These are phyloP conservation scores for Penicillium olsonii DNA, from an alignment of 2,329 filamentous ascomycete genomes.

Conservation along the genomic window DNA sequence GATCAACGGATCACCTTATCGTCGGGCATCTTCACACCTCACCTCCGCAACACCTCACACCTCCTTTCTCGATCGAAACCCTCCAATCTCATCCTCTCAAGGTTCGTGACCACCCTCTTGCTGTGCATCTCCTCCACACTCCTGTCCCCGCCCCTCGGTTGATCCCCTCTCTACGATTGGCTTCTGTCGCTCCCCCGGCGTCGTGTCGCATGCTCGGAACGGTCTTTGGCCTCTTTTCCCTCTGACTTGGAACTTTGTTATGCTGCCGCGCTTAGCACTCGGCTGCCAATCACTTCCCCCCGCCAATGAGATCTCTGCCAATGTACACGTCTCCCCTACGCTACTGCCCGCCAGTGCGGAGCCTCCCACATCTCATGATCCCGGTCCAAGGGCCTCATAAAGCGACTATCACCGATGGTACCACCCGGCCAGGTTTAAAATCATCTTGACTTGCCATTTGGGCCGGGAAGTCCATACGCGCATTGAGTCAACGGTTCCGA, in stretches of 20 bases:
- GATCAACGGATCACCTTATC: neutral
- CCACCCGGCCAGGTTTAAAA: constrained; percentile 19
- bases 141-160: constrained; percentile 12
- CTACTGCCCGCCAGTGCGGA: constrained; percentile 15
- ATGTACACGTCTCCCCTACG: constrained; percentile 13
- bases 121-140: constrained; percentile 15
- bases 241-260: constrained; percentile 13
- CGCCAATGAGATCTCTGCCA: constrained; percentile 18
- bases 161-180: constrained; percentile 17
- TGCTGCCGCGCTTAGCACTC: constrained; percentile 26
- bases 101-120: constrained; percentile 16
- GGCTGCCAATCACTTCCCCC: constrained; percentile 1
- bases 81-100: too few species aligned
- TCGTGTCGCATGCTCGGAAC: constrained; percentile 14
- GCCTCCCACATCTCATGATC: constrained; percentile 24
- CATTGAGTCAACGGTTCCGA: constrained; percentile 5
- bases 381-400: constrained; percentile 11
- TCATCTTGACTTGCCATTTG: constrained; percentile 20
- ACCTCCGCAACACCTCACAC: neutral
- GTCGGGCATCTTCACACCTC: neutral
- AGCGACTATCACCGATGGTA: constrained; percentile 12
- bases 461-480: constrained; percentile 1
- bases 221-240: constrained; percentile 12
- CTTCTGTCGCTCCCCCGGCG: constrained; percentile 3
- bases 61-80: neutral